Conservation (phyloP, 768 basidiomycete genomes). For the Lactifluus pinguis region DNA sequence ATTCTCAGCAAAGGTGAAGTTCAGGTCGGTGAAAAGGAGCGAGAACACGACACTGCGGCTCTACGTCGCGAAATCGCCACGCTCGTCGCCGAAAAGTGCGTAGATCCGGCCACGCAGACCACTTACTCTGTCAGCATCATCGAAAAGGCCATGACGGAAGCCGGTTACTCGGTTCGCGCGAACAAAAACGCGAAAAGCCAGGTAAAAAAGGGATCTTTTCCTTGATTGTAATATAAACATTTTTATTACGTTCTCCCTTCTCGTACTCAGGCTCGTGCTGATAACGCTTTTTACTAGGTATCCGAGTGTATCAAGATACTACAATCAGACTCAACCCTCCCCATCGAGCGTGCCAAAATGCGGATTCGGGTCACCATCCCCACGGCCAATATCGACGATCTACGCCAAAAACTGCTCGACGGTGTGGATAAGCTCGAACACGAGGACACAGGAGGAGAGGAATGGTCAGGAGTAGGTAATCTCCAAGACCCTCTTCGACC, state of each 20-base stretch:
- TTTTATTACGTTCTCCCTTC: too few relatives aligned
- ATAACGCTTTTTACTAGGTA: slow-evolving; percentile 40
- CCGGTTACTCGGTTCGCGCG: slow-evolving; percentile 82
- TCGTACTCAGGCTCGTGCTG: neutral
- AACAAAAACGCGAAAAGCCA: slow-evolving; percentile 93
- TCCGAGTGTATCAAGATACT: slow-evolving; percentile 81
- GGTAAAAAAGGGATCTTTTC: slow-evolving; percentile 30
- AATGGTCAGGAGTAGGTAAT: slow-evolving; percentile 79
- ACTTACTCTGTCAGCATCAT: slow-evolving; percentile 94
- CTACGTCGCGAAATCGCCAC: slow-evolving; percentile 87
- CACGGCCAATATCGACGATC: slow-evolving; percentile 46
- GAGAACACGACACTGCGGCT: slow-evolving; percentile 75
- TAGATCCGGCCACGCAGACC: slow-evolving; percentile 81
- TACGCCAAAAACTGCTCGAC: slow-evolving; percentile 64
- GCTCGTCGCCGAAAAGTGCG: slow-evolving; percentile 90
- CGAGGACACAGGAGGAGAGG: slow-evolving; percentile 60
- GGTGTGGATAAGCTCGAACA: slow-evolving; percentile 78
- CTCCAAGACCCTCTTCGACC: neutral
- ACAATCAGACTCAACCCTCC: slow-evolving; percentile 75
- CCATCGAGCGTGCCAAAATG: slow-evolving; percentile 92
- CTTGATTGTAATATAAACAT: too few relatives aligned
- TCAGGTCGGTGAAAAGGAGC: slow-evolving; percentile 95
- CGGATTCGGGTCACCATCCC: slow-evolving; percentile 78
- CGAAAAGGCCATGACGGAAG: slow-evolving; percentile 95
- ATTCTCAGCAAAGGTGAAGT: slow-evolving; percentile 94